Percentiles rank a stretch among this genome's conserved stretches.
Conservation (phyloP, 257 asterid genomes). For the Catharanthus roseus region DNA sequence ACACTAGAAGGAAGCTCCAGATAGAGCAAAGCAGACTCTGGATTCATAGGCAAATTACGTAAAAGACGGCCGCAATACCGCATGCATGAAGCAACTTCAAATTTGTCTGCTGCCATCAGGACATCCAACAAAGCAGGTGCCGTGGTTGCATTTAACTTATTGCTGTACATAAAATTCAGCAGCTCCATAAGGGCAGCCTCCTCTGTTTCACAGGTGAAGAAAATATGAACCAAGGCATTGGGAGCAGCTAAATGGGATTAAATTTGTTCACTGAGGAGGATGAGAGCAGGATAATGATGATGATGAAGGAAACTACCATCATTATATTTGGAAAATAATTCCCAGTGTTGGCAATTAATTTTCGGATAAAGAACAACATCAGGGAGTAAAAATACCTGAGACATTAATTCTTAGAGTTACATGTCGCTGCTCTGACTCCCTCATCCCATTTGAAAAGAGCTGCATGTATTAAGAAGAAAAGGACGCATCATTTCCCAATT, state of each 20-base stretch:
- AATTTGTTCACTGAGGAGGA: not conserved
- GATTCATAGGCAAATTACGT: slow-evolving; percentile 80
- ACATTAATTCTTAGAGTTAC: slow-evolving; percentile 81
- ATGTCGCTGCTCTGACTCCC: slow-evolving; percentile 96
- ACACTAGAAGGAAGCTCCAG: slow-evolving; percentile 87
- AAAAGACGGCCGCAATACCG: slow-evolving; percentile 78
- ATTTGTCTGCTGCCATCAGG: slow-evolving; percentile 99
- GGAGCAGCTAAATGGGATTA: not conserved
- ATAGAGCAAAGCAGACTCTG: slow-evolving; percentile 81
- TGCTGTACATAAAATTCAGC: slow-evolving; percentile 89
- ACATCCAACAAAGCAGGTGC: slow-evolving; percentile 83
- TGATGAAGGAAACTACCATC: not conserved
- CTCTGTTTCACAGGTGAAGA: slow-evolving; percentile 55
- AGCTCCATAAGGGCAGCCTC: slow-evolving; percentile 98
- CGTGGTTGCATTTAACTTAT: slow-evolving; percentile 50
- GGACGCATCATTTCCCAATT: slow-evolving; percentile 15
- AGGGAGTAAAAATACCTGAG: slow-evolving; percentile 50
- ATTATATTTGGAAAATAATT: no score
- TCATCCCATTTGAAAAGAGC: slow-evolving; percentile 97
- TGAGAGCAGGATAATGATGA: no score
- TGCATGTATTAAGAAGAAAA: slow-evolving; percentile 28
- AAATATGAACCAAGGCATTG: not conserved
- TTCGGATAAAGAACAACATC: not conserved
- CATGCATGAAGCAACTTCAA: slow-evolving; percentile 97
- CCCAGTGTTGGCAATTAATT: not conserved